Percentiles rank a stretch among this genome's conserved stretches.
Evolutionary conservation across 2,329 filamentous ascomycete genomes (phyloP).

Genomic region (Calonectria pauciramosa): DNA sequence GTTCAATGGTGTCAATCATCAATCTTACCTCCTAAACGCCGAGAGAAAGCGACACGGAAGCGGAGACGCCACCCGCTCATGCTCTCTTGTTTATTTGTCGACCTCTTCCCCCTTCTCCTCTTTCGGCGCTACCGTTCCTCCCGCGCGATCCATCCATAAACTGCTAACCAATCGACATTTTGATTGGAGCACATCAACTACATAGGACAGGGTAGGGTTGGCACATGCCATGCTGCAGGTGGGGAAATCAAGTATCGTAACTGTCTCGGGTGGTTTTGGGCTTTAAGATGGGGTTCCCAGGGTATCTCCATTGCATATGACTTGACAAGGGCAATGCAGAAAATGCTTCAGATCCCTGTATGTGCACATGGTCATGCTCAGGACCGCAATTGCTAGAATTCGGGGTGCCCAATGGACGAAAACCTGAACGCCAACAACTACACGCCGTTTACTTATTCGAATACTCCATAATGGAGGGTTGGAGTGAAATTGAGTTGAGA

Average conservation of each 20-base stretch:
- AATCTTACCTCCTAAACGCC: neutral
- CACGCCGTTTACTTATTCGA: neutral
- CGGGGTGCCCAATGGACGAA: neutral
- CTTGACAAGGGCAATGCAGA: neutral
- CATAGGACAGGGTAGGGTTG: neutral
- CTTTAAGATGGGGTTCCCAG: neutral
- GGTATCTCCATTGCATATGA: neutral
- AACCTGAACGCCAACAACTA: neutral
- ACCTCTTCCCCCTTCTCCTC: neutral
- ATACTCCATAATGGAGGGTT: neutral
- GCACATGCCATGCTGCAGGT: neutral
- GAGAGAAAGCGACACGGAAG: neutral
- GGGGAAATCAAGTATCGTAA: neutral
- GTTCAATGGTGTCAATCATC: neutral
- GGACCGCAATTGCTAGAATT: neutral
- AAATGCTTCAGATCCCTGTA: constrained; percentile 6
- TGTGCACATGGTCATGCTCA: neutral
- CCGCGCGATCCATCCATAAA: neutral
- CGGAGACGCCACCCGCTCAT: neutral
- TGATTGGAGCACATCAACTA: neutral
- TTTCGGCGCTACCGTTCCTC: neutral
- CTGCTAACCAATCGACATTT: neutral
- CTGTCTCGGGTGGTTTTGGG: neutral
- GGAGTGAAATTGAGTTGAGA: neutral
- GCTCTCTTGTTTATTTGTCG: neutral